A percentile compares a stretch with the other conserved stretches of the same genome.
Conservation (phyloP, 2,329 filamentous ascomycete species). For the Aspergillus unguis region DNA sequence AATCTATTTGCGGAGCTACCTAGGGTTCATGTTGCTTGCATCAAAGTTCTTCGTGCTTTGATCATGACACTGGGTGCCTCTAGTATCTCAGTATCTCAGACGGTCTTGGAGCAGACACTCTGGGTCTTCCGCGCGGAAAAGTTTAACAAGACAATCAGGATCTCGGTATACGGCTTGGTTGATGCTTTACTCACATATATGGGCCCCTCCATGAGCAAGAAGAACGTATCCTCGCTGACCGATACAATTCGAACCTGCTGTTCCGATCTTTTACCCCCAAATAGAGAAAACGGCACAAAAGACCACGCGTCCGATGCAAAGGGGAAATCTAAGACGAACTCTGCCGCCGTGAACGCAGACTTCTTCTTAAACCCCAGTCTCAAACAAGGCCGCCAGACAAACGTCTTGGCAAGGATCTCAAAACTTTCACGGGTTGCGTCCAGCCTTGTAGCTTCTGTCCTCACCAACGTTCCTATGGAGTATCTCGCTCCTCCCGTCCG, state of each 20-base stretch:
- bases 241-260: slow-evolving; percentile 67
- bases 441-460: slow-evolving; percentile 59
- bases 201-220: slow-evolving; percentile 65
- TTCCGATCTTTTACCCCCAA: slow-evolving; percentile 62
- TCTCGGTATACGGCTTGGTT: slow-evolving; percentile 59
- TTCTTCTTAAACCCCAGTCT: slow-evolving; percentile 59
- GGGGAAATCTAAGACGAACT: slow-evolving; percentile 36
- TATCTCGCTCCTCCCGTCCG: slow-evolving; percentile 69
- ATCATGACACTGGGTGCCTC: slow-evolving; percentile 57
- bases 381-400: slow-evolving; percentile 24
- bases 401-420: slow-evolving; percentile 21
- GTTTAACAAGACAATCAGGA: slow-evolving; percentile 53
- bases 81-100: slow-evolving; percentile 59
- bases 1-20: slow-evolving; percentile 72
- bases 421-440: slow-evolving; percentile 57
- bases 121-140: slow-evolving; percentile 64
- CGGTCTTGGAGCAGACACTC: slow-evolving; percentile 66
- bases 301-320: slow-evolving; percentile 41
- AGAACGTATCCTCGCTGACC: slow-evolving; percentile 61
- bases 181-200: slow-evolving; percentile 57
- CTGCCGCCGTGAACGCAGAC: slow-evolving; percentile 59
- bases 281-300: slow-evolving; percentile 36
- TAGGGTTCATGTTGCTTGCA: slow-evolving; percentile 67
- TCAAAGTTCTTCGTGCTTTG: slow-evolving; percentile 60
- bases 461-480: slow-evolving; percentile 63